Base-by-base conservation (phyloP, 768 basidiomycete species). In the Lentinula detonsa region DNA sequence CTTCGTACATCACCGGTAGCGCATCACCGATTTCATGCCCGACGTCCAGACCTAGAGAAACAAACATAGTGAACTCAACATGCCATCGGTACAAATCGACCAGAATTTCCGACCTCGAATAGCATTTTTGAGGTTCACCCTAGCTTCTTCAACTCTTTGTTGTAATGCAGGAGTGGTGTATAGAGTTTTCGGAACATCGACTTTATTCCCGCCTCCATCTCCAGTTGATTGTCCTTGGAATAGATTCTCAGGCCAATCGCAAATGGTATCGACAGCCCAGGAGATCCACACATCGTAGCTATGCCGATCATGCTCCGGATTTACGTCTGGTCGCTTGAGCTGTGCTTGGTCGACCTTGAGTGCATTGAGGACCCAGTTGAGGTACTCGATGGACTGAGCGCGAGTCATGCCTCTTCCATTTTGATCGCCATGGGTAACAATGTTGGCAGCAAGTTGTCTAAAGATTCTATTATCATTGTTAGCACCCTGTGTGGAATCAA, bases 211-310 rank as follows among this genome's bases (percentile, higher is more conserved):
- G 8, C 51, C 51, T 34, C 51, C 51, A 28, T 53, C 51, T 18
- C 51, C 51, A 34, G 51, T n/a, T 18, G 51, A 53, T 53, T 34
- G 51, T 35, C 51, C 51, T 53, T 53, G 51, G 21, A 53, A 53
- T 13, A 53, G 33, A 28, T 53, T 53, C 37, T 53, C 51, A 10
- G 51, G 51, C 51, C 51, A 53, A 53, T 53, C 51, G 23, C 51
- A 53, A 53, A 53, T 53, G 33, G 51, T 53, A 15, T 53, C 51
- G 18, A 53, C 51, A 18, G 51, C 51, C 51, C 51, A 53, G 23
- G 51, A 53, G 13, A 53, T 53, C 51, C 51, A 53, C 18, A 39
- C 51, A n/a, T 53, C 51, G 31, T 53, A 53, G 18, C 51, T 53
- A 28, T 34, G 23, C 28, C 51, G 33, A 34, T 53, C 51, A 11